phyloP scores from a whole-genome alignment of 139 green algal species.

The Chlamydomonas sphaeroides region DNA sequence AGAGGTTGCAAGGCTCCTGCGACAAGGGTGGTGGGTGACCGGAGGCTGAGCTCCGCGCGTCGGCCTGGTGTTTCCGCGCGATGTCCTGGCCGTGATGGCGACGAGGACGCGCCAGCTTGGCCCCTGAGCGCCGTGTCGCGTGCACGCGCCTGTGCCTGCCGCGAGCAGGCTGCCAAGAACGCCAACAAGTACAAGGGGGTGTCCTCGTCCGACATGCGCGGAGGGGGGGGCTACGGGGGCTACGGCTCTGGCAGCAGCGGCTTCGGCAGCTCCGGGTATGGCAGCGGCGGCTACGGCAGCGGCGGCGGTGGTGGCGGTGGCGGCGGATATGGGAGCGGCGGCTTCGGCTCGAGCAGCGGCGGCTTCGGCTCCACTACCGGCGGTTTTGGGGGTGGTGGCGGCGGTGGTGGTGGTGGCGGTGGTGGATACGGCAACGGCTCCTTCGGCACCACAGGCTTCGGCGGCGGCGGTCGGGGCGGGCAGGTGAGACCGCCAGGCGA shows the following conservation, averaged over 20 bases:
- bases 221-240: conserved; percentile 1
- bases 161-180: conserved; percentile 65
- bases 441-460: too few species aligned
- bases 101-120: too few species aligned
- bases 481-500: neutral
- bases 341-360: neutral
- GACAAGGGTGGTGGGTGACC: too few species aligned
- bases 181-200: conserved; percentile 82
- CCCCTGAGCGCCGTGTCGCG: neutral
- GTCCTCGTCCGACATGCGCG: conserved; percentile 58
- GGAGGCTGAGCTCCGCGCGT: too few species aligned
- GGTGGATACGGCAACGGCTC: neutral
- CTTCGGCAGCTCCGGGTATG: neutral
- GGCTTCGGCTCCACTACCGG: too few species aligned
- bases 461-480: neutral
- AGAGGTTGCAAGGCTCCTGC: too few species aligned
- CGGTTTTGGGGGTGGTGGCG: too few species aligned
- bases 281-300: neutral
- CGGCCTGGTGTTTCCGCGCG: too few species aligned
- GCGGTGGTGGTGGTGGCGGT: neutral
- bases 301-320: conserved; percentile 16
- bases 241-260: neutral
- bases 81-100: too few species aligned
- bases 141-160: too few species aligned
- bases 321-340: neutral